Conservation (phyloP, 176 grass and related monocot genomes). For the Hordeum marinum region DNA sequence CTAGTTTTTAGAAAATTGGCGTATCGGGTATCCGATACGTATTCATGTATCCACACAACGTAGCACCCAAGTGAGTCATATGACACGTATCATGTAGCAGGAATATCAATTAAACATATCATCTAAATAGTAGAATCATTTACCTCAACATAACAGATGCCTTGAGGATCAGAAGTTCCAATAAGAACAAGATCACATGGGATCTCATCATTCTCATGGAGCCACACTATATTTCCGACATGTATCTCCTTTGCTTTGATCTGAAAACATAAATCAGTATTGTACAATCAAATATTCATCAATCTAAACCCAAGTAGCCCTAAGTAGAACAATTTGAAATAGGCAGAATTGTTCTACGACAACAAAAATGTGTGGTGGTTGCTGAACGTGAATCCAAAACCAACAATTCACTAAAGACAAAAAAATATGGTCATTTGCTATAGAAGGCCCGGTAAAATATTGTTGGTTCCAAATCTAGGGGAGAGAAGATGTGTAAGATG, state of each 20-base stretch:
- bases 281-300: constrained; percentile 25
- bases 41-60: no score
- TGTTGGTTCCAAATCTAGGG: neutral
- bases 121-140: neutral
- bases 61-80: neutral
- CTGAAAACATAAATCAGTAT: constrained; percentile 30
- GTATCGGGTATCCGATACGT: no score
- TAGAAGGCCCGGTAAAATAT: neutral
- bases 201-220: constrained; percentile 93
- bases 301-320: neutral
- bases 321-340: neutral
- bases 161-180: constrained; percentile 85
- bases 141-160: constrained; percentile 98
- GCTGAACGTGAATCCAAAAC: neutral
- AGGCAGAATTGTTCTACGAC: neutral
- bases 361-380: neutral
- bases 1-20: no score
- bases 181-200: constrained; percentile 91
- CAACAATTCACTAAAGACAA: neutral
- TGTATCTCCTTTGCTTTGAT: constrained; percentile 81
- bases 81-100: neutral
- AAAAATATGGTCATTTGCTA: neutral
- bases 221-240: constrained; percentile 91
- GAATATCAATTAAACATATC: constrained; percentile 8
- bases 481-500: neutral